Evolutionary conservation across 176 grass and related monocot genomes (phyloP), one percentile per base, ranked within the genome.

Genomic region (Guadua angustifolia): DNA sequence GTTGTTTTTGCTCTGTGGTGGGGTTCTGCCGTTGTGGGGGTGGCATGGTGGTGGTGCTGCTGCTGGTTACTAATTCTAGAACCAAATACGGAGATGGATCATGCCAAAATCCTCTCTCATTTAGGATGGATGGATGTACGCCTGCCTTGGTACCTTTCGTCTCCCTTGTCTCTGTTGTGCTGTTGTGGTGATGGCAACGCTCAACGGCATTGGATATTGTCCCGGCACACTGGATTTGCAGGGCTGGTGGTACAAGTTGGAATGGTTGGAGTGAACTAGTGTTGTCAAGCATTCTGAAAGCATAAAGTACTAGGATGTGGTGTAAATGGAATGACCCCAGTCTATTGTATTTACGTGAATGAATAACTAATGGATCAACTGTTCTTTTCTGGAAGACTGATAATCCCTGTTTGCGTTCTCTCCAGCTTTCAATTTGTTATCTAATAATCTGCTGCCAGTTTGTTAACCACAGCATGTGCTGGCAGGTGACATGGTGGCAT

Each of bases 401-500:
- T 3, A 17, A 21, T 42, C 51, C 16, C 42, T 38, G n/a, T 26
- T 38, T 15, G 38, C 71, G 6, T 36, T 45, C 2, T 5, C 10
- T 33, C 53, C 16, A 16, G 43, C 65, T 40, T 61, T 86, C 52
- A 53, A 9, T 71, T 38, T 26, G 25, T 18, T 82, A 25, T 29
- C 14, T 15, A 43, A 42, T 43, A 40, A 25, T 40, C 58, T 75
- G 33, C 39, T 22, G 18, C n/a, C 42, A 69, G 7, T 75, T 79
- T 59, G 0, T 69, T 89, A 86, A 83, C 38, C 11, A 11, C 9
- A 14, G 12, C 6, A 22, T 83, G 5, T 69, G 15, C 58, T 83
- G 46, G 45, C 83, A 95, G 93, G 90, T 83, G 88, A 86, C 38
- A 90, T 93, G 87, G 89, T 92, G 59, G 89, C 93, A 1, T 89